Base-by-base conservation (phyloP, 148 eudicot species). In the Mesembryanthemum crystallinum region DNA sequence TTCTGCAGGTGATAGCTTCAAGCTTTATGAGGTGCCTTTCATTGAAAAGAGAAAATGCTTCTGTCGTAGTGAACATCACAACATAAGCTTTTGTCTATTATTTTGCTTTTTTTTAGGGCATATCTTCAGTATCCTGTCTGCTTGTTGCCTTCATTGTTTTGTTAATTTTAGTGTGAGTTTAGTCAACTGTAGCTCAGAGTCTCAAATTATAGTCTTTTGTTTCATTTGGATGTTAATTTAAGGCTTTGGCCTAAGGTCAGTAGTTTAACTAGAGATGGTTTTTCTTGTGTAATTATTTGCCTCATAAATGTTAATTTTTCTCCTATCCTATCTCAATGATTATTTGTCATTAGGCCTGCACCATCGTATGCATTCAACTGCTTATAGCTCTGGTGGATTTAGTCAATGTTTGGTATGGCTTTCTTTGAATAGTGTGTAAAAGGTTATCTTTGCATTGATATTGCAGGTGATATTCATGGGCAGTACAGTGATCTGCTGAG, bases 391-490 rank as follows among this genome's bases (percentile, higher is more conserved):
- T 57, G 0, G 17, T 25, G 25, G 3, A 25, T 29, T 33, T 49
- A 39, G 13, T n/a, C 17, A 67, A 10, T 35, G 13, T 58, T 15
- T 43, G 52, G 8, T 18, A 12, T 43, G 24, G 1, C 64, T 49
- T 21, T 28, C 71, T 32, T 15, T 25, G 32, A 51, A 63, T 8
- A 25, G 17, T 69, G 39, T 45, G 27, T 45, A 76, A 67, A 28
- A 52, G 24, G 47, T 32, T 27, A 37, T 37, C 10, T 52, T 43
- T 59, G 23, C 58, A 25, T 73, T 63, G 24, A 70, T 54, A 45
- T 80, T 82, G 78, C 85, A 90, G 94, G 91, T 78, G 91, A 88
- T 82, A 83, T 88, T 72, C 91, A 90, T 76, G 94, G 94, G 60
- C 94, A 88, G 24, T 90, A 88, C 73, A 90, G 89, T 71, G 94